phyloP scores from a whole-genome alignment of 176 grass and related monocot genomes.

The Oryza coarctata region DNA sequence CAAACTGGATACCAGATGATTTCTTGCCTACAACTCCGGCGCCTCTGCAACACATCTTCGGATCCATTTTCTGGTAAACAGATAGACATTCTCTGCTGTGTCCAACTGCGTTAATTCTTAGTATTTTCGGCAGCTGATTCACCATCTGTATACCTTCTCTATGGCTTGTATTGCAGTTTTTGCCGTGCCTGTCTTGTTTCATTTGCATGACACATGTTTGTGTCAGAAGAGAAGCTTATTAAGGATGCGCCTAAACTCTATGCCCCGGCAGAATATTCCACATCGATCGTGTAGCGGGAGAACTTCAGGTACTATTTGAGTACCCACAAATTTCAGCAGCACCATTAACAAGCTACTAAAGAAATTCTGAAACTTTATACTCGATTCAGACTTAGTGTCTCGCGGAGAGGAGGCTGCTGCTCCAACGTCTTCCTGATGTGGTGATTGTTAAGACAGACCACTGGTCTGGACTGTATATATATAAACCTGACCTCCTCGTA shows the following conservation, averaged over 20 bases:
- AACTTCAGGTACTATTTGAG: constrained; percentile 41
- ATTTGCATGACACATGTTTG: constrained; percentile 46
- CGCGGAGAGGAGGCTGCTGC: too few species aligned
- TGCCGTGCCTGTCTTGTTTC: constrained; percentile 51
- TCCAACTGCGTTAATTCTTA: too few species aligned
- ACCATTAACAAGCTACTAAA: too few species aligned
- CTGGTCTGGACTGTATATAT: too few species aligned
- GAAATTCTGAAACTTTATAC: too few species aligned
- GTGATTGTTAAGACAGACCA: too few species aligned
- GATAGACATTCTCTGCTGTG: background rate
- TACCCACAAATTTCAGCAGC: too few species aligned
- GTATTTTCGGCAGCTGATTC: too few species aligned
- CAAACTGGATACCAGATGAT: constrained; percentile 38
- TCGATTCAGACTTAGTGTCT: too few species aligned
- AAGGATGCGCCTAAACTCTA: constrained; percentile 48
- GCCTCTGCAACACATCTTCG: constrained; percentile 48
- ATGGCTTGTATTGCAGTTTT: constrained; percentile 43
- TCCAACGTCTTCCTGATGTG: too few species aligned
- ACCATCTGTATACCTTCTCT: background rate
- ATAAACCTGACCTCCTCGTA: too few species aligned
- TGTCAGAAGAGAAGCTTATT: constrained; percentile 40
- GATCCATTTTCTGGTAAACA: constrained; percentile 52
- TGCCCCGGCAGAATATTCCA: constrained; percentile 50
- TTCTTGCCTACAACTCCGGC: constrained; percentile 54
- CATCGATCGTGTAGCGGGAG: constrained; percentile 44